Evolutionary conservation across 306 rosid species (phyloP).

Genomic region (Cajanus cajan): DNA sequence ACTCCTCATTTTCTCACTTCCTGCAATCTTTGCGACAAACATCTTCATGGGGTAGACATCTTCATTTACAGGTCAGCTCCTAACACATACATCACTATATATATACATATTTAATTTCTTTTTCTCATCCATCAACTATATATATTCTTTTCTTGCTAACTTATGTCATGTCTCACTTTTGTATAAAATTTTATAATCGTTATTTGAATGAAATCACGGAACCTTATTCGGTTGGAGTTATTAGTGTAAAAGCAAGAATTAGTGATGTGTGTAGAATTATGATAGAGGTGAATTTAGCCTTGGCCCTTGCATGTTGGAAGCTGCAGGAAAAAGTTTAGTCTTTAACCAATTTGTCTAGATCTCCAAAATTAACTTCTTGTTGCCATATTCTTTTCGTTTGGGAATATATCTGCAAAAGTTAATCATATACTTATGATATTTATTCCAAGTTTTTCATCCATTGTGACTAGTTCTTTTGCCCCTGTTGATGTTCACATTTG

Average conservation of each 20-base stretch:
- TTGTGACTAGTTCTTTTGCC: neutral
- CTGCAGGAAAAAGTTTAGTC: neutral
- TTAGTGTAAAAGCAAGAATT: neutral
- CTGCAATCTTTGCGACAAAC: constrained; percentile 64
- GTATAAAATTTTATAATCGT: too few species aligned
- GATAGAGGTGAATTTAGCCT: too few species aligned
- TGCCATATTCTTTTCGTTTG: neutral
- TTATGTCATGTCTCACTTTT: neutral
- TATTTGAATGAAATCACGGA: neutral
- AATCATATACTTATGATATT: neutral
- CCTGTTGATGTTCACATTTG: neutral
- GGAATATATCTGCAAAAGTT: neutral
- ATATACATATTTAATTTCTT: neutral
- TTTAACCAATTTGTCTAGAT: neutral
- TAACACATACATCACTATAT: neutral
- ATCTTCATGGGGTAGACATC: constrained; percentile 70
- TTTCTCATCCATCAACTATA: neutral
- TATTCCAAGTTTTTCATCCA: neutral
- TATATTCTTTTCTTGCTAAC: neutral
- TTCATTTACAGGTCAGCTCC: constrained; percentile 87
- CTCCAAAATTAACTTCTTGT: neutral
- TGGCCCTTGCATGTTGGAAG: neutral
- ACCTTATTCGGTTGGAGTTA: neutral
- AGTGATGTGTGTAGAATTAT: neutral
- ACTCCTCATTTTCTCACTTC: constrained; percentile 53